Evolutionary conservation across 73 alveolate species (phyloP).

Genomic region (Blepharisma japonicum): DNA sequence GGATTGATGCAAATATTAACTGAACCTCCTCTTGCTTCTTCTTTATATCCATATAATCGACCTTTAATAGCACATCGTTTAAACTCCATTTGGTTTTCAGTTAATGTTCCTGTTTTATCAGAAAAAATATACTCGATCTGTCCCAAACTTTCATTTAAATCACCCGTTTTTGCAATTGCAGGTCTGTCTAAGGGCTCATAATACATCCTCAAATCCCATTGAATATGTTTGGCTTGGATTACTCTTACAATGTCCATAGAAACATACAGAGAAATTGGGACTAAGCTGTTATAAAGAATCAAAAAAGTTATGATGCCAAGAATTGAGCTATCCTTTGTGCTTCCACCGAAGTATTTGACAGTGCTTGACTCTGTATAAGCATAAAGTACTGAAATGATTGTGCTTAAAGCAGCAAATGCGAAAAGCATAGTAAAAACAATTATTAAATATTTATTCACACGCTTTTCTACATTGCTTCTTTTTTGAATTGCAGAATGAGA

Average conservation of each 20-base stretch:
- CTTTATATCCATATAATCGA: not conserved
- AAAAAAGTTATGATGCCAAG: constrained; percentile 62
- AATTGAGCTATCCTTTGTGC: constrained; percentile 42
- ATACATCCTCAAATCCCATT: constrained; percentile 59
- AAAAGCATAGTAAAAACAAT: constrained; percentile 49
- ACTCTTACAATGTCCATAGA: constrained; percentile 73
- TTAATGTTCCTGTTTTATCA: constrained; percentile 96
- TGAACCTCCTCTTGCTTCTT: not conserved
- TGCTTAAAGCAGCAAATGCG: constrained; percentile 37
- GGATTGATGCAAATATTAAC: not conserved
- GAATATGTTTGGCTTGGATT: constrained; percentile 55
- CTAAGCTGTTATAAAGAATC: constrained; percentile 65
- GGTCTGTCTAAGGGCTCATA: constrained; percentile 38
- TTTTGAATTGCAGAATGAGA: constrained; percentile 52
- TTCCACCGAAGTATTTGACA: constrained; percentile 43
- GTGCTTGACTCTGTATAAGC: constrained; percentile 27
- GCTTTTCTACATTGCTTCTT: constrained; percentile 44
- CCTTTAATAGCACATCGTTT: constrained; percentile 40
- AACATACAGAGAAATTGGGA: constrained; percentile 78
- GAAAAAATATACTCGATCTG: constrained; percentile 79
- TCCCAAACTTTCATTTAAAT: constrained; percentile 90
- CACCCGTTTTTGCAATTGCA: constrained; percentile 71
- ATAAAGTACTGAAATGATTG: constrained; percentile 35
- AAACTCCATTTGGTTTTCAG: constrained; percentile 77
- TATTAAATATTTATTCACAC: constrained; percentile 48